Percentiles rank a stretch among this genome's conserved stretches.
Evolutionary conservation across 768 basidiomycete species (phyloP).

Genomic region (Pisolithus sp.): DNA sequence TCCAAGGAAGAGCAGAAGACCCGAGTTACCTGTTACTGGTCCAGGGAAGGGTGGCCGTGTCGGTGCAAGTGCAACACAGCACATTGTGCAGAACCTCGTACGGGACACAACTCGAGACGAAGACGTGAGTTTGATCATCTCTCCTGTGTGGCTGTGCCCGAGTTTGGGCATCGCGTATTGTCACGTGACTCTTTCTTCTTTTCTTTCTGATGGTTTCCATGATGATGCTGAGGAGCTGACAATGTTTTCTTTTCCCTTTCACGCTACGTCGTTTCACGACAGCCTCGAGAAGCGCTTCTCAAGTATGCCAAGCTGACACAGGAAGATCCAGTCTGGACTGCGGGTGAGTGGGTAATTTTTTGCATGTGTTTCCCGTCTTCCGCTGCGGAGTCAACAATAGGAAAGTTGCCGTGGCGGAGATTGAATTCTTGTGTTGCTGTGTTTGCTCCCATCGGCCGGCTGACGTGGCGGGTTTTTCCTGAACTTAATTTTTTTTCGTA

Average conservation of each 20-base stretch:
- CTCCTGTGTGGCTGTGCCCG: slow-evolving; percentile 2
- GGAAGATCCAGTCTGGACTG: slow-evolving; percentile 77
- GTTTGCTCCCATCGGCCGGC: slow-evolving; percentile 31
- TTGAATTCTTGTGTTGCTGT: slow-evolving; percentile 21
- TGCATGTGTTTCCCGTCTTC: slow-evolving; percentile 4
- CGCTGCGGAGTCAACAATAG: slow-evolving; percentile 25
- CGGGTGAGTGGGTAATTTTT: slow-evolving; percentile 50
- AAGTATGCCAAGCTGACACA: slow-evolving; percentile 80
- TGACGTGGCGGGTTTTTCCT: slow-evolving; percentile 51
- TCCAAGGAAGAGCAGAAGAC: slow-evolving; percentile 86
- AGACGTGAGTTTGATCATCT: slow-evolving; percentile 62
- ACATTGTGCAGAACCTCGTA: slow-evolving; percentile 92
- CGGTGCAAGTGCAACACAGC: slow-evolving; percentile 94
- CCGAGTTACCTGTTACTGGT: slow-evolving; percentile 88
- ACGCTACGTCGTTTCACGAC: slow-evolving; percentile 16
- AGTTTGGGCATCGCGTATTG: slow-evolving; percentile 6
- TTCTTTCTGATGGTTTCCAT: slow-evolving; percentile 22
- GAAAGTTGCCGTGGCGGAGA: slow-evolving; percentile 26
- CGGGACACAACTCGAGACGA: slow-evolving; percentile 86
- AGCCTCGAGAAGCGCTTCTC: slow-evolving; percentile 97
- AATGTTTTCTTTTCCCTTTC: slow-evolving; percentile 16
- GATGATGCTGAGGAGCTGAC: slow-evolving; percentile 19
- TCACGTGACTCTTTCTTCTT: slow-evolving; percentile 11
- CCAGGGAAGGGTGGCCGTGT: slow-evolving; percentile 92
- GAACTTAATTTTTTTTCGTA: slow-evolving; percentile 39